These are phyloP conservation scores for Candida nanaspora DNA, from an alignment of 805 yeast genomes.

Conservation along the genomic window DNA sequence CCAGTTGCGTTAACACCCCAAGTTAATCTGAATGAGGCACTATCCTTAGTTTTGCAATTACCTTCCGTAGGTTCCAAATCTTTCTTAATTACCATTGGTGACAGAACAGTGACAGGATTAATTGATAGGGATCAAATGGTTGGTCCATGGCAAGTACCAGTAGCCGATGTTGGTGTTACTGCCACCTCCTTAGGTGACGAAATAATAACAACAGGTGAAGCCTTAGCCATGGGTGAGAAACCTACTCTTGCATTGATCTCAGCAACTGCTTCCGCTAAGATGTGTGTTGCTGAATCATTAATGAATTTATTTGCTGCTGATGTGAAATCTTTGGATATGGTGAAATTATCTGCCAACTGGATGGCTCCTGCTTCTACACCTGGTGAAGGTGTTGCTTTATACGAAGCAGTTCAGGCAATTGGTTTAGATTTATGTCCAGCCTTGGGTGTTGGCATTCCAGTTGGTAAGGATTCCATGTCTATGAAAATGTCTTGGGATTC, in stretches of 20 bases:
- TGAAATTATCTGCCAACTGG: constrained; percentile 96
- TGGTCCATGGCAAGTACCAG: constrained; percentile 99
- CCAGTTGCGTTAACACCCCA: constrained; percentile 25
- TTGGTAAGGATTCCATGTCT: constrained; percentile 98
- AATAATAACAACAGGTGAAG: constrained; percentile 81
- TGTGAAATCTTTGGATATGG: constrained; percentile 60
- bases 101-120: constrained; percentile 94
- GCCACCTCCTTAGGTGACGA: constrained; percentile 79
- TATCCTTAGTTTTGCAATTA: constrained; percentile 74
- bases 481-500: constrained; percentile 98
- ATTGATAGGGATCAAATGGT: constrained; percentile 98
- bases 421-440: constrained; percentile 93
- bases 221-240: constrained; percentile 94
- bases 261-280: constrained; percentile 86
- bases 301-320: constrained; percentile 88
- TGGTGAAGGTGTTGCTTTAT: constrained; percentile 92
- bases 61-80: constrained; percentile 95
- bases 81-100: constrained; percentile 96
- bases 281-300: constrained; percentile 93
- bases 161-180: constrained; percentile 96
- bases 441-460: constrained; percentile 88
- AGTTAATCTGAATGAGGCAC: constrained; percentile 50
- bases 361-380: constrained; percentile 94
- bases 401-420: constrained; percentile 95
- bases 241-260: constrained; percentile 85